Evolutionary conservation across 2,329 filamentous ascomycete genomes (phyloP), one percentile per base, ranked within the genome.

Genomic region (Corynespora cassiicola): DNA sequence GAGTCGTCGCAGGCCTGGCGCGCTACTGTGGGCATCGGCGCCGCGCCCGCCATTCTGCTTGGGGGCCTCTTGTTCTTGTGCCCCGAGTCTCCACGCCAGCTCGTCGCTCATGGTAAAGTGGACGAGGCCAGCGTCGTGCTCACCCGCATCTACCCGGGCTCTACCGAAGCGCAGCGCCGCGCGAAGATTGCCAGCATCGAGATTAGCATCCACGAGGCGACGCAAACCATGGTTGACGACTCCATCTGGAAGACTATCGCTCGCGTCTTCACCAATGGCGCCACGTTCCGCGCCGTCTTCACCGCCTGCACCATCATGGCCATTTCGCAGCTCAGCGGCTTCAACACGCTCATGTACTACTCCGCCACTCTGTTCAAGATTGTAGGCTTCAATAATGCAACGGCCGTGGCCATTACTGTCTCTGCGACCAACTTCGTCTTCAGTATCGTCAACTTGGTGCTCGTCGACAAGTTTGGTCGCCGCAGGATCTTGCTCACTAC

Each of bases 261-360:
- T n/a, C 47, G 52, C n/a, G 58, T 70, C 15, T 66, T 67, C 48
- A 65, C 53, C 19, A 58, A 49, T 4, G 49, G 53, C 2, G 54
- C 59, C 6, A 66, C 65, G 17, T 52, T 58, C 34, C 62, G 67
- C n/a, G 66, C 66, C 2, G 50, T 67, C 1, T 39, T 67, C 9
- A 59, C 51, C 15, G 67, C 66, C 16, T 69, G 66, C 35, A 56
- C 57, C 4, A 58, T 68, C 41, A 68, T 68, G 64, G 63, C 58
- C n/a, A 59, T 68, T 31, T 60, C 55, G 6, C 63, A 69, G 24
- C 50, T 69, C 5, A 54, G 50, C 16, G 66, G 67, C 11, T 69
- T 69, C 56, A 95, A 95, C 68, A 90, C 87, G 8, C 75, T 96
- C 19, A 95, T 95, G 89, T 95, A 95, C 69, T 95, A 68, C 42